These are phyloP conservation scores for Diophrys appendiculata DNA, from an alignment of 73 alveolate species.

Conservation along the genomic window DNA sequence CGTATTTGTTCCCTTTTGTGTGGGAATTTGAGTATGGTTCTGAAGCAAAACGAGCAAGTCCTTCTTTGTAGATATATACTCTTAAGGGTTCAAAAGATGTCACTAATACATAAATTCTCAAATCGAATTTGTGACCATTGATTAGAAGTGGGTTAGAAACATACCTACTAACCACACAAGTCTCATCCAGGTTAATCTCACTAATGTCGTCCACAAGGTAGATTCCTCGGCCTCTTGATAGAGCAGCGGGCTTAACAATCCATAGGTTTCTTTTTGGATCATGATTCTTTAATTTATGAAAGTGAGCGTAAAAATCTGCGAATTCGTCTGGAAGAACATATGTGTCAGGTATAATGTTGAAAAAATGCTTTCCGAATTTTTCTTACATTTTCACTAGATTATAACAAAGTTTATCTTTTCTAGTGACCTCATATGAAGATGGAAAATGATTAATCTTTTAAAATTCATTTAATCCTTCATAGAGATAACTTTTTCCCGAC, in stretches of 20 bases:
- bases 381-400: constrained; percentile 73
- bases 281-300: constrained; percentile 58
- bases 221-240: constrained; percentile 84
- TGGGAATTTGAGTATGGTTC: constrained; percentile 37
- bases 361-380: constrained; percentile 60
- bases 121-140: constrained; percentile 74
- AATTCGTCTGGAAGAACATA: constrained; percentile 79
- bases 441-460: constrained; percentile 87
- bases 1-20: constrained; percentile 44
- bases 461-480: constrained; percentile 70
- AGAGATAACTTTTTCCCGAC: constrained; percentile 61
- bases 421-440: constrained; percentile 66
- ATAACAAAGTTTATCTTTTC: constrained; percentile 75
- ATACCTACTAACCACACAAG: constrained; percentile 66
- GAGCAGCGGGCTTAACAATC: constrained; percentile 76
- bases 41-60: constrained; percentile 66
- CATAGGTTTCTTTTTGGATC: constrained; percentile 45
- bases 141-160: constrained; percentile 77
- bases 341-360: constrained; percentile 78
- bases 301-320: constrained; percentile 69
- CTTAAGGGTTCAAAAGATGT: constrained; percentile 77
- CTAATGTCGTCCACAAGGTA: constrained; percentile 62
- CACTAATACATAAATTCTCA: constrained; percentile 76
- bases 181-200: constrained; percentile 56
- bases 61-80: constrained; percentile 76